Evolutionary conservation across 2,329 filamentous ascomycete species (phyloP).

Genomic region (Xylariaceae sp.): DNA sequence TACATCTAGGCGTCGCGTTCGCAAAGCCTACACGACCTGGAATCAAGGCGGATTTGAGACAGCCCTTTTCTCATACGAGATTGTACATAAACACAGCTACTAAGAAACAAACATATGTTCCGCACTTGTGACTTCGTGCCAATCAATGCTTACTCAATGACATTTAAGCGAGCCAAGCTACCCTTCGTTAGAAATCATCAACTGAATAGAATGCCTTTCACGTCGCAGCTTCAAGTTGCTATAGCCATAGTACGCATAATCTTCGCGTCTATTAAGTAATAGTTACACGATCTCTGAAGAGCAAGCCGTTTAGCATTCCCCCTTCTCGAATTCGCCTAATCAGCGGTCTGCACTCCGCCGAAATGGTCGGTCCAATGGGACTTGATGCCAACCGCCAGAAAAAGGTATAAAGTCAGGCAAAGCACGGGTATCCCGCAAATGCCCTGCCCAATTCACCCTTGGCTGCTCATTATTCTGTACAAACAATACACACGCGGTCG

Average conservation of each 20-base stretch:
- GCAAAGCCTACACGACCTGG: neutral
- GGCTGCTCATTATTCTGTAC: slow-evolving; percentile 23
- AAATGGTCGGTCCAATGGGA: slow-evolving; percentile 18
- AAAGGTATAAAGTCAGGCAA: slow-evolving; percentile 5
- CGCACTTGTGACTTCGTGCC: too few relatives aligned
- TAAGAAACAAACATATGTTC: neutral
- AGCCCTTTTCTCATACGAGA: neutral
- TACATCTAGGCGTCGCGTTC: slow-evolving; percentile 31
- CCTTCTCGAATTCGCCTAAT: slow-evolving; percentile 19
- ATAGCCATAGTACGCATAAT: neutral
- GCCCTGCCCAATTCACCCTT: slow-evolving; percentile 18
- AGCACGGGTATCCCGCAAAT: slow-evolving; percentile 10
- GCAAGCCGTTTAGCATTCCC: slow-evolving; percentile 11
- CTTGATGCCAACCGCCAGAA: slow-evolving; percentile 10
- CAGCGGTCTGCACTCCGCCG: slow-evolving; percentile 44
- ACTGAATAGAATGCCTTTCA: neutral
- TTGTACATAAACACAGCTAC: neutral
- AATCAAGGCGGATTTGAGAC: neutral
- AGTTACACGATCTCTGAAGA: slow-evolving; percentile 20
- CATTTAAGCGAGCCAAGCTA: too few relatives aligned
- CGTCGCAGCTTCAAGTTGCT: neutral
- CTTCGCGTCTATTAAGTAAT: slow-evolving; percentile 24
- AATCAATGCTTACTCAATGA: too few relatives aligned
- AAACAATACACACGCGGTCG: slow-evolving; percentile 23
- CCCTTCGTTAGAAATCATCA: neutral